These are phyloP conservation scores for Yamadazyma taylorii DNA, from an alignment of 1,139 yeast species.

Conservation along the genomic window DNA sequence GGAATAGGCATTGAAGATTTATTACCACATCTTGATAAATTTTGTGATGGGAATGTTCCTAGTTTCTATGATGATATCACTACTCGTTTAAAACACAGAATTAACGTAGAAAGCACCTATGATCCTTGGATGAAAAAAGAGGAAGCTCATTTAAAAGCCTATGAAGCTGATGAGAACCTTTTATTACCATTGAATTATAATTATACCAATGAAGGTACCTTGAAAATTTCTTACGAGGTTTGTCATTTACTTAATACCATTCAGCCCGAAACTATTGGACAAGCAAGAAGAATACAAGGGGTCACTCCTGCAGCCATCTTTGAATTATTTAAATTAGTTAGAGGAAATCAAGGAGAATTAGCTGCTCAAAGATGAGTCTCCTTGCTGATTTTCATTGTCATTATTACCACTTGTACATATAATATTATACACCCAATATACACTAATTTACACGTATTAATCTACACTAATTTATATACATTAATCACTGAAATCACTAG, in stretches of 20 bases:
- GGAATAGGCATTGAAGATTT: slow-evolving; percentile 32
- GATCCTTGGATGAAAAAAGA: slow-evolving; percentile 80
- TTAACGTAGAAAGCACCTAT: slow-evolving; percentile 80
- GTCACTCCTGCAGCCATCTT: slow-evolving; percentile 85
- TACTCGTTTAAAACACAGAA: slow-evolving; percentile 54
- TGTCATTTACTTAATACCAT: slow-evolving; percentile 67
- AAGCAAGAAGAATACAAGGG: slow-evolving; percentile 92
- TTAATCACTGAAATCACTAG: slow-evolving; percentile 8
- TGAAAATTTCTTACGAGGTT: slow-evolving; percentile 71
- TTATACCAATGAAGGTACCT: slow-evolving; percentile 49
- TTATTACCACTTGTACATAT: slow-evolving; percentile 12
- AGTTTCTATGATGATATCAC: slow-evolving; percentile 35
- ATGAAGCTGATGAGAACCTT: slow-evolving; percentile 78
- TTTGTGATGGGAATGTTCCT: slow-evolving; percentile 24
- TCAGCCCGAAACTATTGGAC: slow-evolving; percentile 89
- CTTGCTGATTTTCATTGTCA: no score
- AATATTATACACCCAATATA: slow-evolving; percentile 4
- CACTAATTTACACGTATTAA: slow-evolving; percentile 9
- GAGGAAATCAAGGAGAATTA: slow-evolving; percentile 24
- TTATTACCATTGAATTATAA: slow-evolving; percentile 64
- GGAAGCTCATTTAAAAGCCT: slow-evolving; percentile 67
- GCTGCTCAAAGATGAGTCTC: slow-evolving; percentile 14
- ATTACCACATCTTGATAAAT: slow-evolving; percentile 29
- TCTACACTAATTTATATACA: slow-evolving; percentile 12
- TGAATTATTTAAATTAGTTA: slow-evolving; percentile 55